Base-by-base conservation (phyloP, 306 rosid species). In the Dryas drummondii region DNA sequence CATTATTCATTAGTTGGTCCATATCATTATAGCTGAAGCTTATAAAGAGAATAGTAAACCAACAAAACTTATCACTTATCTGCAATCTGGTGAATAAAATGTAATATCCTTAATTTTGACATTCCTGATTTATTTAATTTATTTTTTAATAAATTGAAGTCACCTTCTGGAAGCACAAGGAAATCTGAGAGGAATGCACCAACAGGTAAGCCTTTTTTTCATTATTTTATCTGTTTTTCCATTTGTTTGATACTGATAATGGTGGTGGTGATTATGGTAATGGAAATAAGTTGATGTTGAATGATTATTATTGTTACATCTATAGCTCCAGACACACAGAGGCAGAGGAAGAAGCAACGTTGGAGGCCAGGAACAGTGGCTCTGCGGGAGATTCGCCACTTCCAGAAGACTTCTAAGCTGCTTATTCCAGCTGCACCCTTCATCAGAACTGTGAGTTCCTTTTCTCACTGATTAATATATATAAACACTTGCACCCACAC, bases 341-440 rank as follows among this genome's bases (percentile, higher is more conserved):
- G 70, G 13, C 26, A 19, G 53, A 73, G 68, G 75, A 92, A 83
- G 71, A 84, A 80, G 80, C 51, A 66, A 70, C 86, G 86, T 4
- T 19, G 3, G 81, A 92, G 54, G 71, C 88, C 90, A 8, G 98
- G 98, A 70, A 57, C 88, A n/a, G 76, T 40, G 40, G 94, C 96
- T 4, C 92, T 93, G 62, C 89, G 89, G 13, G 91, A 93, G 89
- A 93, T 93, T 82, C 90, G 96, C 9, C 70, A 61, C 2, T 82
- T 69, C 19, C 98, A 93, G 80, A 93, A 47, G 78, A 41, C 82
- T 52, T 52, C 69, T 70, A 45, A 75, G 4, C 79, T 88, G 81
- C 58, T 93, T 44, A 78, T 93, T 59, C 98, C 98, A 50, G 79
- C 84, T 76, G 88, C 91, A 58, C 86, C 90, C 2, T 93, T 93